Evolutionary conservation across 2,329 filamentous ascomycete genomes (phyloP), one percentile per base, ranked within the genome.

Genomic region (Xylaria sp.): DNA sequence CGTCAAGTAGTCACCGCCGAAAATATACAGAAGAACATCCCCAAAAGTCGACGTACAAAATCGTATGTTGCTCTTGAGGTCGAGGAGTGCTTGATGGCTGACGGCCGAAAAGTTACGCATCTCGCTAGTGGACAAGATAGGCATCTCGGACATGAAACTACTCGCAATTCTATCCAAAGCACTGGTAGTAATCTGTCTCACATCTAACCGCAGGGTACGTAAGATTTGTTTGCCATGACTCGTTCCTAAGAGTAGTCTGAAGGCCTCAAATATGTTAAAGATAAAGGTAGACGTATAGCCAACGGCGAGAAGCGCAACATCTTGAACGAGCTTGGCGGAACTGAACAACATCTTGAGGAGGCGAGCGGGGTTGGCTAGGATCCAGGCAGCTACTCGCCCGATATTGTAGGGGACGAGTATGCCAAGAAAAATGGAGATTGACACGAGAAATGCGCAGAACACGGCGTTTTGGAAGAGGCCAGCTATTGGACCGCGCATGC

Each of bases 381-480:
- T 83, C 76, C 95, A 90, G 49, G 98, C 84, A 4, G 92, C 89
- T 29, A 97, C 83, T 71, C 97, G 94, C 15, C 96, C 96, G 75
- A 94, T 90, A 62, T 97, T 91, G 80, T 98, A 99, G 0, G 96
- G 96, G 58, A 97, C 81, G 81, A 96, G 97, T 50, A 98, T 89
- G 58, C 94, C 95, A 65, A 92, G 83, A 59, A 93, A 90, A 47
- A 99, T 89, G 15, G 94, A 97, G 58, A 95, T 87, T 0, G 92
- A 92, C 15, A 99, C 93, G 31, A 99, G 85, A 51, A 98, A 90
- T 7, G 92, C 91, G 77, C 95, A 97, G 79, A 99, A 99, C 17
- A 97, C 89, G 62, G 92, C 94, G 72, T 99, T 99, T 75, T 99
- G 96, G 72, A 98, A 89, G 5, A 99, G 86, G 2, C 93, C 94